phyloP scores from a whole-genome alignment of 2,329 filamentous ascomycete genomes.

The Penicillium sp. region DNA sequence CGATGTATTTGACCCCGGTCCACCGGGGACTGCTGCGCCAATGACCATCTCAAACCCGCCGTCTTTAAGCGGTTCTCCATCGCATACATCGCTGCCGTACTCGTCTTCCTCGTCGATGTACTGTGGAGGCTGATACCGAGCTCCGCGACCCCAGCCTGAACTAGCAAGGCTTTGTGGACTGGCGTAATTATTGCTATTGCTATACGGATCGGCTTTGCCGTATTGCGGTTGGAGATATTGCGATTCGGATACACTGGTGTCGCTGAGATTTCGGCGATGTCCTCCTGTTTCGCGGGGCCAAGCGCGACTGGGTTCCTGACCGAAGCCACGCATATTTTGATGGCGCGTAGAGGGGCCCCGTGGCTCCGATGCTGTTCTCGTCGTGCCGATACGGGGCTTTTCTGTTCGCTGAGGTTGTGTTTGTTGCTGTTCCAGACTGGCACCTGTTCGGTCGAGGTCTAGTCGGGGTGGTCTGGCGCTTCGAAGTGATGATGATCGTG shows the following conservation, averaged over 20 bases:
- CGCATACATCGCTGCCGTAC: conserved; percentile 70
- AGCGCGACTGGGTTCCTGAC: conserved; percentile 32
- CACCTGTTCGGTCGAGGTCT: conserved; percentile 41
- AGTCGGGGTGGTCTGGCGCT: conserved; percentile 52
- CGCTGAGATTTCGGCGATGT: conserved; percentile 37
- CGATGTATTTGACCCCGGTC: conserved; percentile 24
- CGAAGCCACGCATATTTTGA: conserved; percentile 32
- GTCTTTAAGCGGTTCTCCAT: conserved; percentile 72
- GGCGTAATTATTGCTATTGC: conserved; percentile 66
- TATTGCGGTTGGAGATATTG: conserved; percentile 27
- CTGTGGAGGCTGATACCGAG: conserved; percentile 52
- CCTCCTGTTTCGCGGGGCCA: conserved; percentile 36
- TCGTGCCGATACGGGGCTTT: conserved; percentile 51
- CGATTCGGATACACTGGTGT: conserved; percentile 28
- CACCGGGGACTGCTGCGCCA: conserved; percentile 39
- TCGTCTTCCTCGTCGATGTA: conserved; percentile 84
- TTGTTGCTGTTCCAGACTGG: conserved; percentile 44
- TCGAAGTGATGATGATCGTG: conserved; percentile 54
- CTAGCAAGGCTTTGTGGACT: conserved; percentile 53
- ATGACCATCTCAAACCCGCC: conserved; percentile 80
- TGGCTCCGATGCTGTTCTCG: conserved; percentile 57
- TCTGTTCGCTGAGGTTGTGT: conserved; percentile 31
- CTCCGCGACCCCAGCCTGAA: conserved; percentile 40
- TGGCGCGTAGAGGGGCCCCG: conserved; percentile 47
- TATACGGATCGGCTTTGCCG: conserved; percentile 54